These are phyloP conservation scores for Boletus rubropictus DNA, from an alignment of 768 basidiomycete genomes.

Conservation along the genomic window DNA sequence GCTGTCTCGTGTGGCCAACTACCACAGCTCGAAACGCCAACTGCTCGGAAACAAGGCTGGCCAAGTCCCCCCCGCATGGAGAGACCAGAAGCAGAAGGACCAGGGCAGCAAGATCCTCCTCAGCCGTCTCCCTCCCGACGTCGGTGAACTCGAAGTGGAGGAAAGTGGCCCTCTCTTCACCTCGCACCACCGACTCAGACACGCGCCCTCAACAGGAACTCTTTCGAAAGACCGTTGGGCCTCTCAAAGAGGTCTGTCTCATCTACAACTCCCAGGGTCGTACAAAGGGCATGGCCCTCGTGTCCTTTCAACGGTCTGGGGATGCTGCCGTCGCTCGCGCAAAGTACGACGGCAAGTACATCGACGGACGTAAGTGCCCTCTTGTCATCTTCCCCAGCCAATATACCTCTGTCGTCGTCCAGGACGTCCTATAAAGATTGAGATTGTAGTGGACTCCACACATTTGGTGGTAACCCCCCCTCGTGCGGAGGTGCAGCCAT, in stretches of 20 bases:
- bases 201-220: conserved; percentile 46
- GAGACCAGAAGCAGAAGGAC: conserved; percentile 35
- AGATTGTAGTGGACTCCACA: conserved; percentile 51
- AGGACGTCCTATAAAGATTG: conserved; percentile 65
- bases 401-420: neutral
- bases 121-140: conserved; percentile 62
- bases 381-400: neutral
- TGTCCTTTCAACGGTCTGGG: conserved; percentile 55
- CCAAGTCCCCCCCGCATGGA: conserved; percentile 59
- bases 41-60: conserved; percentile 55
- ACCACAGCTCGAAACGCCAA: conserved; percentile 50
- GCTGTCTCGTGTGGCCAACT: conserved; percentile 37
- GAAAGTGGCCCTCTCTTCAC: conserved; percentile 32
- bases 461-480: conserved; percentile 15
- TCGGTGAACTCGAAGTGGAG: conserved; percentile 62
- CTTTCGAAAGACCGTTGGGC: conserved; percentile 72
- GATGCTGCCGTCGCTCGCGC: conserved; percentile 58
- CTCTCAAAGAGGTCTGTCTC: conserved; percentile 62
- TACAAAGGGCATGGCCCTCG: conserved; percentile 78
- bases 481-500: conserved; percentile 29
- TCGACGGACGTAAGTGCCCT: conserved; percentile 50
- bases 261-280: conserved; percentile 70
- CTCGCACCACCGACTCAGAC: conserved; percentile 2
- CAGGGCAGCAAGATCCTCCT: conserved; percentile 63
- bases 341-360: conserved; percentile 73